Base-by-base conservation (phyloP, 148 eudicot species). In the Chenopodium suecicum region DNA sequence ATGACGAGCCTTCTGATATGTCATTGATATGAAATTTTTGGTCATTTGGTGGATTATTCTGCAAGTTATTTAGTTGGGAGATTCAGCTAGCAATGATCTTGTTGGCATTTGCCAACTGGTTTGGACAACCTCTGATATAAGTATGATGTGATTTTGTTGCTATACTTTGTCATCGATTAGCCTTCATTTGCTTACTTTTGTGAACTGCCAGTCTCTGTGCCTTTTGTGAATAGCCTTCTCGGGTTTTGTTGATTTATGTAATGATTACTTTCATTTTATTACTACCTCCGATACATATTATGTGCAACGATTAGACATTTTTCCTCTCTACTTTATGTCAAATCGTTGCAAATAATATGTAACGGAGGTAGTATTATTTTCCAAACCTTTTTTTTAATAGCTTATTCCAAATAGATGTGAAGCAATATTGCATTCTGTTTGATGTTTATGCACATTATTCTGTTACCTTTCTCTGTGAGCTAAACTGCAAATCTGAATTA, bases 81-180 rank as follows among this genome's bases (percentile, higher is more conserved):
- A 69, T 25, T 79, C 70, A 17, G 13, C 20, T 32, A 73, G 67
- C n/a, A 73, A 71, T 60, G 82, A 58, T 29, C 37, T 56, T 60
- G 70, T 41, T 56, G 58, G 41, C 69, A n/a, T 71, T 70, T 41
- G 17, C 41, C 19, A 16, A 11, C 10, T 58, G 25, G 50, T 31
- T 41, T 46, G 14, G 65, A n/a, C 14, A 22, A 16, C n/a, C 50
- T 27, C 13, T 12, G n/a, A 78, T 31, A 56, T 17, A 56, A 19
- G 13, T 60, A n/a, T 44, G 60, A 44, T 65, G 58, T 63, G 22
- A 29, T 70, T 73, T 37, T 41, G 47, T 9, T 67, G 74, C 46
- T 79, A 48, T 65, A 11, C 54, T 10, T 48, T 50, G 54, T 50
- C 54, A 50, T 50, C 14, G 14, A 50, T 11, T 9, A 50, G 54